These are phyloP conservation scores for Neurospora sp. DNA, from an alignment of 495 filamentous ascomycete genomes.

Conservation along the genomic window DNA sequence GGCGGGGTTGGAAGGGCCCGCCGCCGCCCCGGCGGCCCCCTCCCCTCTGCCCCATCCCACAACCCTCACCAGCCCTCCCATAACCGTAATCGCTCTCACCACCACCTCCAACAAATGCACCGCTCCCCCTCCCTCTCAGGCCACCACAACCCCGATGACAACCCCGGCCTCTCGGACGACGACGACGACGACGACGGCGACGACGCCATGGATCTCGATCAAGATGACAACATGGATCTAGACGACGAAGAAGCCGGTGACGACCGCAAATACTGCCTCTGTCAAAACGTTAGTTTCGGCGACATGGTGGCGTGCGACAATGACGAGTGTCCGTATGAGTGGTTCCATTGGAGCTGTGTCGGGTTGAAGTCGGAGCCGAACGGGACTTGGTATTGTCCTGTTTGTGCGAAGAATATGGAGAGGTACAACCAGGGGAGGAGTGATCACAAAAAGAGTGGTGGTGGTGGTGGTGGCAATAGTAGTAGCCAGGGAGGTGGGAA, in stretches of 20 bases:
- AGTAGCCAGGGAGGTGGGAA: background rate
- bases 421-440: constrained; percentile 1
- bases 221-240: constrained; percentile 56
- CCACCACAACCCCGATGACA: background rate
- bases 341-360: constrained; percentile 98
- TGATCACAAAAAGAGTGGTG: background rate
- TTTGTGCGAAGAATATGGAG: constrained; percentile 57
- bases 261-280: constrained; percentile 83
- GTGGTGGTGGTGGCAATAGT: background rate
- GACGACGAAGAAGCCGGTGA: constrained; percentile 84
- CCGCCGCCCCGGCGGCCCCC: background rate
- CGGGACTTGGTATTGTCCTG: constrained; percentile 87
- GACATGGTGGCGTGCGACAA: constrained; percentile 99
- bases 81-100: background rate
- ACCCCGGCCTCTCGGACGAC: background rate
- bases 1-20: too few relatives aligned
- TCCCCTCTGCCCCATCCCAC: background rate
- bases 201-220: constrained; percentile 12
- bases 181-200: background rate
- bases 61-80: background rate
- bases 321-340: constrained; percentile 81
- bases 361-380: constrained; percentile 79
- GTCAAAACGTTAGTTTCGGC: constrained; percentile 85
- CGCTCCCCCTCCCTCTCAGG: background rate
- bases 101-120: background rate